These are phyloP conservation scores for Cladosporium sp. DNA, from an alignment of 2,329 filamentous ascomycete genomes.

Conservation along the genomic window DNA sequence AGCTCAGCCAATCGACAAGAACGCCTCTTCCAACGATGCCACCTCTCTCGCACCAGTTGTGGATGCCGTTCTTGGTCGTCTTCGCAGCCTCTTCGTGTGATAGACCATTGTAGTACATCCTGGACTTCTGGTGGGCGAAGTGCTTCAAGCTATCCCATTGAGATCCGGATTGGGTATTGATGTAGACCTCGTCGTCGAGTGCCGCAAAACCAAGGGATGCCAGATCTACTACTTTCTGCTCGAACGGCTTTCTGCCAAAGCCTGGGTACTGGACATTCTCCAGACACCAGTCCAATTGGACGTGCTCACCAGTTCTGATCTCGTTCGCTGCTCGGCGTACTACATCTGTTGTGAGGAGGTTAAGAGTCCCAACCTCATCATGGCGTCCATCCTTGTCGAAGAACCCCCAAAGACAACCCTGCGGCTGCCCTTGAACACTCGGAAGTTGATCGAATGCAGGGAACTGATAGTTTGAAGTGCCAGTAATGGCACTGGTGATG, in stretches of 20 bases:
- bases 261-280: conserved; percentile 30
- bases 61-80: conserved; percentile 19
- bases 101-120: conserved; percentile 25
- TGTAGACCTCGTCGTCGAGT: conserved; percentile 47
- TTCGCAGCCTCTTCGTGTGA: conserved; percentile 18
- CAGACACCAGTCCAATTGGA: conserved; percentile 50
- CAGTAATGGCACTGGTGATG: conserved; percentile 17
- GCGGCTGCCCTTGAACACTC: conserved; percentile 20
- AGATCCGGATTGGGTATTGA: conserved; percentile 54
- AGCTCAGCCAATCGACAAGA: conserved; percentile 46
- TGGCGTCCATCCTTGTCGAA: conserved; percentile 50
- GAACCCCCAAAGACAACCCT: conserved; percentile 42
- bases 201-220: conserved; percentile 15
- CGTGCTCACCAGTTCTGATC: conserved; percentile 46
- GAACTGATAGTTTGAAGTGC: conserved; percentile 11
- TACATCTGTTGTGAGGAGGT: conserved; percentile 48
- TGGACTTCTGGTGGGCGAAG: conserved; percentile 36
- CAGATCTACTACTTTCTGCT: conserved; percentile 27
- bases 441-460: conserved; percentile 24
- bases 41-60: conserved; percentile 49
- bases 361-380: conserved; percentile 50
- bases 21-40: conserved; percentile 53
- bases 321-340: conserved; percentile 38
- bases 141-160: conserved; percentile 54
- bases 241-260: conserved; percentile 24